Evolutionary conservation across 73 alveolate species (phyloP).

Genomic region (Symbiodinium natans): DNA sequence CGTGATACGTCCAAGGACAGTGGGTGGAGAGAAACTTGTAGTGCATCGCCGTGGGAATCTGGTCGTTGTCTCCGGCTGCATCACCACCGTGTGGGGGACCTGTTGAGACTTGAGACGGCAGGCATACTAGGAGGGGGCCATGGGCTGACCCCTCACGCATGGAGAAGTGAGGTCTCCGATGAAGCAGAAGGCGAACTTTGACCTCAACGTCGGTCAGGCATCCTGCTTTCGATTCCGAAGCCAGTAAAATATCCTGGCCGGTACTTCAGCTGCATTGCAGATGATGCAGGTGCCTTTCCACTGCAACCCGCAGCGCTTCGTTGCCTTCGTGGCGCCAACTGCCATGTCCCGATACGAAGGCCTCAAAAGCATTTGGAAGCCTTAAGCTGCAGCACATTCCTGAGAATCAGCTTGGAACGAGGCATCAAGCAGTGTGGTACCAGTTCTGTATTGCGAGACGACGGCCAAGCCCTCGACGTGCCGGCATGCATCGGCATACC

Average conservation of each 20-base stretch:
- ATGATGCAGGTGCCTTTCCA: conserved; percentile 21
- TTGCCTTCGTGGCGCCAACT: conserved; percentile 66
- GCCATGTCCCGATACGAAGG: conserved; percentile 81
- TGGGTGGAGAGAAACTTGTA: conserved; percentile 72
- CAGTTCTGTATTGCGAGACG: conserved; percentile 35
- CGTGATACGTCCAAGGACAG: background rate
- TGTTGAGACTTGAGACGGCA: background rate
- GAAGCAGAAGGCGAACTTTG: conserved; percentile 92
- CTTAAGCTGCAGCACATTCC: too few relatives aligned
- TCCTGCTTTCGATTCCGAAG: background rate
- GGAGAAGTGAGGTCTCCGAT: conserved; percentile 87
- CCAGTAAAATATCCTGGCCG: too few relatives aligned
- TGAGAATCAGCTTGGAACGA: too few relatives aligned
- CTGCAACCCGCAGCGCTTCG: conserved; percentile 23
- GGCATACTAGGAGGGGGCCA: too few relatives aligned
- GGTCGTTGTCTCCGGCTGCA: conserved; percentile 73
- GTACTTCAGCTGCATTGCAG: too few relatives aligned
- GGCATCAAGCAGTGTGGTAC: conserved; percentile 75
- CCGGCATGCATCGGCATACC: background rate
- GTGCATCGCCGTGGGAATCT: conserved; percentile 16
- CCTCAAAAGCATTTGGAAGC: too few relatives aligned
- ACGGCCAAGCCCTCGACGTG: background rate
- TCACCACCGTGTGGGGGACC: conserved; percentile 47
- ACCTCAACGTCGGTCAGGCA: conserved; percentile 84
- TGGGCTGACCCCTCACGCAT: too few relatives aligned